phyloP scores from a whole-genome alignment of 2,329 filamentous ascomycete genomes.

The Coniochaeta ligniaria region DNA sequence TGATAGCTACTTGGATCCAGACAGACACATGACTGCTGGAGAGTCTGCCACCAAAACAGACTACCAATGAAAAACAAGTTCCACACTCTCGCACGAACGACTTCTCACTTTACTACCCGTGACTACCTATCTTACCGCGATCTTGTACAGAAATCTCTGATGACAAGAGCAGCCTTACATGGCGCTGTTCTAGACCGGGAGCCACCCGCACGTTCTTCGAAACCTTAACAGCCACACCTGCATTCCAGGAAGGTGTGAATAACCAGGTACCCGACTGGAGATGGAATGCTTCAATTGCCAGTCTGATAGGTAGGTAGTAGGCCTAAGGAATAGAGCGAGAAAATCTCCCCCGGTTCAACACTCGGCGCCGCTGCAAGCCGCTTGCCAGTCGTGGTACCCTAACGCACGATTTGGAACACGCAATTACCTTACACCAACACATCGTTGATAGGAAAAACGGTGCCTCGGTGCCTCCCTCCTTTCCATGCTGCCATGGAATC shows the following conservation, averaged over 20 bases:
- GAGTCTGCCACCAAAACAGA: background rate
- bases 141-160: background rate
- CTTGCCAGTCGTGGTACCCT: background rate
- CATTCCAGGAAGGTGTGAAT: background rate
- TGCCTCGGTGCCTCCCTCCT: no score
- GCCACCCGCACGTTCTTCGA: background rate
- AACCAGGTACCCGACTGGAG: background rate
- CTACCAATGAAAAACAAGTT: background rate
- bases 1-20: background rate
- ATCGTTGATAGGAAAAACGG: background rate
- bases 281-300: background rate
- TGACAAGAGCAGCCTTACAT: background rate
- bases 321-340: background rate
- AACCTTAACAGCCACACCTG: background rate
- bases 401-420: background rate
- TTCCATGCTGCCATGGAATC: no score
- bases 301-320: no score
- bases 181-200: background rate
- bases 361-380: background rate
- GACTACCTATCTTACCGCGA: background rate
- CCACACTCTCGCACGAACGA: background rate
- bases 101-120: background rate
- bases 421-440: background rate
- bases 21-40: background rate
- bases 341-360: background rate